A percentile compares a stretch with the other conserved stretches of the same genome.
Evolutionary conservation across 2,329 filamentous ascomycete species (phyloP).

Genomic region (Verticillium tricorpus): DNA sequence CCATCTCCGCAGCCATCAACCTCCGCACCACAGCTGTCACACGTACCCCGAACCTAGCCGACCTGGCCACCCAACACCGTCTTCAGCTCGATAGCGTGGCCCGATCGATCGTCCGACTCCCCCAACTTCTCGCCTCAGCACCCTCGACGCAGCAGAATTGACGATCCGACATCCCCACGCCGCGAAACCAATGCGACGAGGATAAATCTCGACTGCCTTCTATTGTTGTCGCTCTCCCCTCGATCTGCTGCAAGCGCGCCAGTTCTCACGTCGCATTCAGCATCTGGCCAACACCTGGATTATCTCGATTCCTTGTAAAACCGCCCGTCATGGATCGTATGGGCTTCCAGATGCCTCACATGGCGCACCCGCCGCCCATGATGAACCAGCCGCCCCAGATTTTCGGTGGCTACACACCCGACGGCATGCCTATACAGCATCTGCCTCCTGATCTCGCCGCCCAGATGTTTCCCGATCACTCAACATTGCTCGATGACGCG

Average conservation of each 20-base stretch:
- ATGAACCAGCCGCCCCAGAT: slow-evolving; percentile 66
- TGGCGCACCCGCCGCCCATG: slow-evolving; percentile 47
- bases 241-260: background rate
- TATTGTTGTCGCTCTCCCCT: background rate
- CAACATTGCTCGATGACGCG: slow-evolving; percentile 55
- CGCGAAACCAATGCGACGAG: background rate
- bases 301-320: background rate
- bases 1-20: background rate
- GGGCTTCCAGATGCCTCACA: slow-evolving; percentile 54
- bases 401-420: slow-evolving; percentile 58
- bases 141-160: background rate
- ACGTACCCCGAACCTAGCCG: background rate
- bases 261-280: background rate
- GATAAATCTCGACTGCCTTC: background rate
- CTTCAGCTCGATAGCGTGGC: background rate
- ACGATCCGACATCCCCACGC: background rate
- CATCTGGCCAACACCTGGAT: background rate
- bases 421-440: slow-evolving; percentile 54
- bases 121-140: background rate
- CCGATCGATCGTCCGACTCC: background rate
- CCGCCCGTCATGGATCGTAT: slow-evolving; percentile 43
- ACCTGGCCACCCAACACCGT: background rate
- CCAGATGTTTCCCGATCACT: slow-evolving; percentile 57
- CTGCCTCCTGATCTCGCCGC: slow-evolving; percentile 52
- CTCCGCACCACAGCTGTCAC: background rate